These are phyloP conservation scores for Wickerhamomyces pijperi DNA, from an alignment of 805 yeast species.

Conservation along the genomic window DNA sequence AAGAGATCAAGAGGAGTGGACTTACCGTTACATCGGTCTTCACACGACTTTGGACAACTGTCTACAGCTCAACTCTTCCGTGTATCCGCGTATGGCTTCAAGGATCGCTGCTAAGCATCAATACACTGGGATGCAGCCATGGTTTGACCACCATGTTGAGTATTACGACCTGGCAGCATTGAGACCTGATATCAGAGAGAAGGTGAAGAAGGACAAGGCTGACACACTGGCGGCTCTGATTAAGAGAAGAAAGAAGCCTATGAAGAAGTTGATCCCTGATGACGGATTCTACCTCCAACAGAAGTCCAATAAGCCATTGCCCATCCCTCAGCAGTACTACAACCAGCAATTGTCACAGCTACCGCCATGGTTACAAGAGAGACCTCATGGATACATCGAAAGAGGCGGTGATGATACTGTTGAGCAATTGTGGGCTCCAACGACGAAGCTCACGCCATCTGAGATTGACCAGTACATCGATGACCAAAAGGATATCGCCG, in stretches of 20 bases:
- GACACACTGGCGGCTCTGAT: too few relatives aligned
- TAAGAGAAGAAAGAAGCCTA: slow-evolving; percentile 12
- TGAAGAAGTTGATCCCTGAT: slow-evolving; percentile 6
- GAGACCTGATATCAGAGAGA: slow-evolving; percentile 11
- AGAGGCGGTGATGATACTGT: slow-evolving; percentile 68
- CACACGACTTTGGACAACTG: slow-evolving; percentile 69
- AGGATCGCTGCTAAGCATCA: slow-evolving; percentile 69
- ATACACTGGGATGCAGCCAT: slow-evolving; percentile 51
- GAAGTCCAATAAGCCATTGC: slow-evolving; percentile 12
- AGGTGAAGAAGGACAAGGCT: slow-evolving; percentile 12
- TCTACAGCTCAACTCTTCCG: slow-evolving; percentile 64
- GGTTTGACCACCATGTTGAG: slow-evolving; percentile 53
- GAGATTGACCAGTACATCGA: slow-evolving; percentile 43
- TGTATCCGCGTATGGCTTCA: slow-evolving; percentile 73
- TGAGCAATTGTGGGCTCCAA: slow-evolving; percentile 57
- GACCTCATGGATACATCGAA: slow-evolving; percentile 74
- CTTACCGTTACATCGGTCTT: slow-evolving; percentile 67
- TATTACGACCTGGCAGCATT: slow-evolving; percentile 39
- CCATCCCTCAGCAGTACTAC: slow-evolving; percentile 37
- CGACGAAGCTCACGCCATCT: slow-evolving; percentile 19
- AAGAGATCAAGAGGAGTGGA: slow-evolving; percentile 65
- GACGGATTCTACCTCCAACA: background rate
- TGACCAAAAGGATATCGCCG: slow-evolving; percentile 47
- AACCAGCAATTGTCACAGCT: slow-evolving; percentile 32
- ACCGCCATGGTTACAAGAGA: slow-evolving; percentile 69